Base-by-base conservation (phyloP, 192 early-diverging fungal genomes). In the Dissophora ornata region DNA sequence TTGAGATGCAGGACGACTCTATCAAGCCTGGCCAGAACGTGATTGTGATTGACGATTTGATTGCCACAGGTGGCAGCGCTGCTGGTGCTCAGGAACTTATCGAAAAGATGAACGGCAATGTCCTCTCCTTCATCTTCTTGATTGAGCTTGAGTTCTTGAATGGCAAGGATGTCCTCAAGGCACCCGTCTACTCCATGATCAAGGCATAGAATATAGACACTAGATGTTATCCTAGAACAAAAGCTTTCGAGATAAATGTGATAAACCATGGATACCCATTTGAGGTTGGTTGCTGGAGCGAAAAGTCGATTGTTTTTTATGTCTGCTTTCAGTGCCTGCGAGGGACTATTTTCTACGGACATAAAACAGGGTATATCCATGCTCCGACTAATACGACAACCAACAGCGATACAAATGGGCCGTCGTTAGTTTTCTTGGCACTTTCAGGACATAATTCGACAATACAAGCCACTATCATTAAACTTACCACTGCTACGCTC, bases 41-140 rank as follows among this genome's bases (percentile, higher is more conserved):
- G 18, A 89, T 99, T 57, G 86, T 98, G 33, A 80, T 99, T 67
- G 98, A 99, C 65, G 98, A 99, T 74, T 80, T 99, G 79, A 95
- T 99, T 82, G 97, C 95, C 33, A 96, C 93, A 13, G 95, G 95
- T 19, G 95, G 95, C 2, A 90, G 86, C 64, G 95, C 95, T 38
- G 83, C 82, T 58, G 96, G 90, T 1, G 95, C 94, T 3, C 93
- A 92, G 69, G 87, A 95, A 50, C 85, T 99, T 38, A 91, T 98
- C 46, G 62, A 74, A 19, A 80, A 90, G 83, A 71, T 85, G 62
- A 86, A 90, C 12, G 98, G 90, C 48, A 89, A 73, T 24, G 86
- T 93, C 25, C 79, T 94, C 6, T 87, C 94, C 69, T 94, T 95
- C 71, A 82, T 97, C 55, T 99, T 99, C 82, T 84, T 99, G 28